Percentiles rank a stretch among this genome's conserved stretches.
Evolutionary conservation across 352 stramenopile genomes (phyloP).

Genomic region (Heterotrichella gracilis): DNA sequence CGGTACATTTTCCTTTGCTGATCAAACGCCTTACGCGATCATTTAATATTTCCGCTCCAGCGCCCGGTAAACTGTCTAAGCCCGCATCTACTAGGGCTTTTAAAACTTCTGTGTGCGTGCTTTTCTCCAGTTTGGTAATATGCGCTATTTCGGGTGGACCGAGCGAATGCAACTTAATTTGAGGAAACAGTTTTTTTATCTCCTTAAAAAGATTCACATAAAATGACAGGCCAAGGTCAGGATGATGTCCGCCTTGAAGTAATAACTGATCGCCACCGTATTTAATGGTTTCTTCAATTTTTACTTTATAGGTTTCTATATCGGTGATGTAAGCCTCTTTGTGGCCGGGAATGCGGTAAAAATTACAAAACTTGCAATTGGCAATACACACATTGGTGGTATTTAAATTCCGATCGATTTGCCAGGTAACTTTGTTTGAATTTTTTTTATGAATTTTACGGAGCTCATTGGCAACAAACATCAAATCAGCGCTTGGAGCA

Average conservation of each 20-base stretch:
- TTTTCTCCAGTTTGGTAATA: slow-evolving; percentile 8
- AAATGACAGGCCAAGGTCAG: not conserved
- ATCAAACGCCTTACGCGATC: not conserved
- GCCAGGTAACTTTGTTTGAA: not conserved
- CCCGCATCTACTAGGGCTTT: not conserved
- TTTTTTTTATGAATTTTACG: not conserved
- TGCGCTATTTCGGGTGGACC: not conserved
- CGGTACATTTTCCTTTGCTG: not conserved
- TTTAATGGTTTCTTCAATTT: slow-evolving; percentile 3
- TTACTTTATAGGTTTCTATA: not conserved
- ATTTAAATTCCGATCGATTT: slow-evolving; percentile 8
- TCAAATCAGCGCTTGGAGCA: not conserved
- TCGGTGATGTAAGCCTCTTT: not conserved
- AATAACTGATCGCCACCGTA: not conserved
- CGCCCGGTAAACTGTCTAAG: not conserved
- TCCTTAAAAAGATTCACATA: slow-evolving; percentile 3
- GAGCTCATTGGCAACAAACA: not conserved
- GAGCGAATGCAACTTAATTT: not conserved
- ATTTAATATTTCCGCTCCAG: not conserved
- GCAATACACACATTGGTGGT: not conserved
- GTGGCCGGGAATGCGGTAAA: not conserved
- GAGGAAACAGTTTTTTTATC: not conserved
- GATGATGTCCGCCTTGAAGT: not conserved
- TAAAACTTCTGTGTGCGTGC: not conserved
- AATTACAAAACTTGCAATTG: slow-evolving; percentile 9